A percentile compares a stretch with the other conserved stretches of the same genome.
These are phyloP conservation scores for Rhododendron mucronatum DNA, from an alignment of 148 eudicot genomes.

Conservation along the genomic window DNA sequence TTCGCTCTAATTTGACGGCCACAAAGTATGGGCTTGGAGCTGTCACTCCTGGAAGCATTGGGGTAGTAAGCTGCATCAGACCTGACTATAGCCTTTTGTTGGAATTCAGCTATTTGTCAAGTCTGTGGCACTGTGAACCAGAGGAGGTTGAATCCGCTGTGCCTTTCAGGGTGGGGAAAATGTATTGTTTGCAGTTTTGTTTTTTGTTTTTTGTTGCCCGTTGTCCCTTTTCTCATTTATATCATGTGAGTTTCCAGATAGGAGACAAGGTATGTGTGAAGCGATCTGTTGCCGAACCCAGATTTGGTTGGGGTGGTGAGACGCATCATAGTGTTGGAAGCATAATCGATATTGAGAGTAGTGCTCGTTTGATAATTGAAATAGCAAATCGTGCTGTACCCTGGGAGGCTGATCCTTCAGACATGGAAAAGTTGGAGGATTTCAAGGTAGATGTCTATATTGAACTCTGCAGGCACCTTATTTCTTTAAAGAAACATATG, in stretches of 20 bases:
- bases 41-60: slow-evolving; percentile 91
- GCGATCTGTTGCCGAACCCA: slow-evolving; percentile 91
- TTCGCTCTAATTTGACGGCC: slow-evolving; percentile 78
- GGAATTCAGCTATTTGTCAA: slow-evolving; percentile 77
- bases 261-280: slow-evolving; percentile 85
- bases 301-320: slow-evolving; percentile 99
- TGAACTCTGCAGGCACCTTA: background rate
- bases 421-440: slow-evolving; percentile 94
- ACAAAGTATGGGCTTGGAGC: slow-evolving; percentile 89
- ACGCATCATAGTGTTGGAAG: slow-evolving; percentile 94
- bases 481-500: background rate
- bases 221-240: background rate
- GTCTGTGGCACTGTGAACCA: slow-evolving; percentile 96
- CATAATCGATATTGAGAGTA: slow-evolving; percentile 79
- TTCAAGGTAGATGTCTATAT: slow-evolving; percentile 59
- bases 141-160: slow-evolving; percentile 91
- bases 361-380: slow-evolving; percentile 80
- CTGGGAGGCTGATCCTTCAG: slow-evolving; percentile 98
- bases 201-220: background rate
- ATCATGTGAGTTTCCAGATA: slow-evolving; percentile 36
- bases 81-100: slow-evolving; percentile 78
- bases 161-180: slow-evolving; percentile 60
- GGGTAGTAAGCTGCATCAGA: slow-evolving; percentile 76
- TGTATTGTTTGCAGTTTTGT: background rate
- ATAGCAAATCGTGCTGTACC: slow-evolving; percentile 83